These are phyloP conservation scores for Schizophyllum commune DNA, from an alignment of 1,284 basidiomycete genomes.

Conservation along the genomic window DNA sequence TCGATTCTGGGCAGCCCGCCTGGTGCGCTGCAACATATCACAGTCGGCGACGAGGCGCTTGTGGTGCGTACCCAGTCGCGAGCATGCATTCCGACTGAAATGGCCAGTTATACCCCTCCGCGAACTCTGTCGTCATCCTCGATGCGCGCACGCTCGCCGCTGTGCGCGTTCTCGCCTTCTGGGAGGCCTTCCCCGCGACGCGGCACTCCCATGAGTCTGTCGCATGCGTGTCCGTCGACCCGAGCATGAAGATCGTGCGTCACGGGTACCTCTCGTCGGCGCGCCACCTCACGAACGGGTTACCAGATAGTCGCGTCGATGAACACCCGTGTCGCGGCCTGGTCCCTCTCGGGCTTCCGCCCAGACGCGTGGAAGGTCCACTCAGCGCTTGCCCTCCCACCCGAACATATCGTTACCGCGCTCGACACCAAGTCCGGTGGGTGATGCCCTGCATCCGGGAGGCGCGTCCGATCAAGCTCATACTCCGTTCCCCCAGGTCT, in stretches of 20 bases:
- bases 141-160: conserved; percentile 56
- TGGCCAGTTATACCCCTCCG: conserved; percentile 60
- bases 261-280: neutral
- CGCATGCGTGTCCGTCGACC: conserved; percentile 61
- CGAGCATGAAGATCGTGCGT: conserved; percentile 70
- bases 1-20: conserved; percentile 51
- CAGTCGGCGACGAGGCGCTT: conserved; percentile 44
- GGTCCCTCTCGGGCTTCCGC: conserved; percentile 60
- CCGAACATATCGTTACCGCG: conserved; percentile 45
- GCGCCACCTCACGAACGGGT: neutral
- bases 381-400: conserved; percentile 61
- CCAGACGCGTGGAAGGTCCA: conserved; percentile 67
- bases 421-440: conserved; percentile 68
- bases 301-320: conserved; percentile 64
- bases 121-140: conserved; percentile 59
- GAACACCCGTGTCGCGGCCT: conserved; percentile 58
- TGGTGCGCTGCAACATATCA: conserved; percentile 47
- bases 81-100: conserved; percentile 8
- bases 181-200: conserved; percentile 64
- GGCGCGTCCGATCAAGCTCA: neutral
- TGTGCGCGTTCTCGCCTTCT: conserved; percentile 62
- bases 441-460: neutral
- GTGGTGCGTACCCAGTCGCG: conserved; percentile 31
- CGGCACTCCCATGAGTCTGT: conserved; percentile 38
- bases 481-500: conserved; percentile 42